Base-by-base conservation (phyloP, 208 protist genomes). In the Trypanosoma mega region DNA sequence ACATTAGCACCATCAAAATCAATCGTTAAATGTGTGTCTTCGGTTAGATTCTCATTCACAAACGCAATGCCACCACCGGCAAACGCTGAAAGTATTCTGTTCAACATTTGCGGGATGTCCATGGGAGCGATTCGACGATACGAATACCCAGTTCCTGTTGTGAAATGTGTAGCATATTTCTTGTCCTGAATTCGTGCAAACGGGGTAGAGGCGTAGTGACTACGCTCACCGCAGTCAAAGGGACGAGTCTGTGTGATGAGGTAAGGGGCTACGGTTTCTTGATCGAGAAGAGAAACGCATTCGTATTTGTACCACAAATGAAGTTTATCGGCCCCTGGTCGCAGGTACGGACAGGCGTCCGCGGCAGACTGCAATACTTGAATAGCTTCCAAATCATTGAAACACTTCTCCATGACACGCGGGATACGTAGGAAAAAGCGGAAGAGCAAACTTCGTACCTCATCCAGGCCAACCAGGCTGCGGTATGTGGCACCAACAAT, bases 151-250 rank as follows among this genome's bases (percentile, higher is more conserved):
- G 4, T 12, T n/a, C 78, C 79, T 24, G 78, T 90, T 14, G 79
- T 86, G 57, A 90, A 90, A 60, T 83, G 74, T 18, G 78, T 84
- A 2, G 82, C 75, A 30, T 53, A 83, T 12, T 33, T 45, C 61
- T 90, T 90, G 12, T 64, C 69, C 49, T 89, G 82, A 47, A 89
- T 80, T 29, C 82, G 82, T 1, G 65, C 59, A 36, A 85, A 71
- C 20, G 49, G 45, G 31, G 67, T 64, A 2, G 63, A 49, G 9
- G 75, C 78, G 30, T 73, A 47, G 52, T 89, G 82, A 12, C 63
- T 76, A 29, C 44, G 60, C 14, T 43, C 18, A 6, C 18, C 16
- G 29, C 43, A 23, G 12, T 50, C 21, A 41, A 68, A 53, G 3
- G 27, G 50, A 23, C 7, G 3, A 26, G 2, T 8, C 36, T 0